These are phyloP conservation scores for Yamadazyma taylorii DNA, from an alignment of 1,139 yeast species.

Conservation along the genomic window DNA sequence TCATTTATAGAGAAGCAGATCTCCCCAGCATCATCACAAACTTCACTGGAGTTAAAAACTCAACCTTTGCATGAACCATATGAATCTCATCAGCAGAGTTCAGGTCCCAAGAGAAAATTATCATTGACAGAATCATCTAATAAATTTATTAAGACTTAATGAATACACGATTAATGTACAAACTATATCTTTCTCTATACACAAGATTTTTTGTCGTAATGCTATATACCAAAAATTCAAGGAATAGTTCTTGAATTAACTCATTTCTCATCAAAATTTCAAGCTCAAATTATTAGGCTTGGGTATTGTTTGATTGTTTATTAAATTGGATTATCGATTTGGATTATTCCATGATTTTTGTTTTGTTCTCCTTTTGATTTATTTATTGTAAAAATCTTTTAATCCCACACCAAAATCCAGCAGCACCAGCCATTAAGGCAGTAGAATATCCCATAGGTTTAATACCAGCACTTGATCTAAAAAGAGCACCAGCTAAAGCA, in stretches of 20 bases:
- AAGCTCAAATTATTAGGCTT: too few species aligned
- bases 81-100: too few species aligned
- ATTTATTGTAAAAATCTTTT: conserved; percentile 48
- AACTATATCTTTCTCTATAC: conserved; percentile 14
- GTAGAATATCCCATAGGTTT: conserved; percentile 89
- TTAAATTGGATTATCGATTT: too few species aligned
- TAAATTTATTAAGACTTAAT: conserved; percentile 2
- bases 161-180: conserved; percentile 12
- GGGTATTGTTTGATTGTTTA: too few species aligned
- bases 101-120: conserved; percentile 9
- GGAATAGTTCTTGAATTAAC: background rate
- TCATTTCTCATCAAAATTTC: conserved; percentile 5
- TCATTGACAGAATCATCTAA: conserved; percentile 5
- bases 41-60: too few species aligned
- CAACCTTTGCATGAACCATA: too few species aligned
- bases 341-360: too few species aligned
- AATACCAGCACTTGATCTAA: conserved; percentile 81
- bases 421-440: conserved; percentile 83
- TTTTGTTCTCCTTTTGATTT: conserved; percentile 1
- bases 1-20: background rate
- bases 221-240: conserved; percentile 9
- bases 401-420: conserved; percentile 89
- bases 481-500: conserved; percentile 88
- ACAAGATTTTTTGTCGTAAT: conserved; percentile 14
- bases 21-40: too few species aligned